Percentiles rank a stretch among this genome's conserved stretches.
Evolutionary conservation across 1,284 basidiomycete genomes (phyloP).

Genomic region (Hymenochaete sp.): DNA sequence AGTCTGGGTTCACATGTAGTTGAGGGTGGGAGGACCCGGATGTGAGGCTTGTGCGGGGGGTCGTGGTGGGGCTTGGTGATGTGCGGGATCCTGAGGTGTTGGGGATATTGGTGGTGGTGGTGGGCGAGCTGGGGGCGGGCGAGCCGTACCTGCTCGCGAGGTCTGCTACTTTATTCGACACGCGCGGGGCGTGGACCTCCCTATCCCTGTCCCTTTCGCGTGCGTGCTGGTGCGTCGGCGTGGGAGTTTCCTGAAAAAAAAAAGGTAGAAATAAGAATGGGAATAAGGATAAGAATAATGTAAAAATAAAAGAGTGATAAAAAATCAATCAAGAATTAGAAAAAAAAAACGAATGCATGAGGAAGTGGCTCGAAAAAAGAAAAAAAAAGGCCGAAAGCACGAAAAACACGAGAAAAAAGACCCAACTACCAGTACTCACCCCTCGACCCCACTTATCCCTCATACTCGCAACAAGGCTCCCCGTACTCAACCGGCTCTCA

Average conservation of each 20-base stretch:
- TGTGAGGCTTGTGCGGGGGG: no score
- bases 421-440: slow-evolving; percentile 32
- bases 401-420: background rate
- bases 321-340: background rate
- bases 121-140: no score
- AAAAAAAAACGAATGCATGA: background rate
- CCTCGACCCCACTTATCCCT: slow-evolving; percentile 49
- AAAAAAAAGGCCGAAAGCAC: background rate
- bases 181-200: slow-evolving; percentile 49
- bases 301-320: background rate
- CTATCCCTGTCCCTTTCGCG: no score
- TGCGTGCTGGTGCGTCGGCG: no score
- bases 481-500: slow-evolving; percentile 43
- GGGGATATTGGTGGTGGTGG: slow-evolving; percentile 21
- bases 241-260: no score
- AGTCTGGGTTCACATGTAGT: no score
- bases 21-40: no score
- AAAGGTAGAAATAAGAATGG: no score
- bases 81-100: slow-evolving; percentile 11
- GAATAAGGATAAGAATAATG: no score
- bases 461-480: slow-evolving; percentile 60
- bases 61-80: no score
- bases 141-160: slow-evolving; percentile 64
- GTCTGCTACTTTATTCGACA: slow-evolving; percentile 55
- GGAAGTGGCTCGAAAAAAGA: background rate